Evolutionary conservation across 805 yeast species (phyloP).

Genomic region (Kuraishia molischiana): DNA sequence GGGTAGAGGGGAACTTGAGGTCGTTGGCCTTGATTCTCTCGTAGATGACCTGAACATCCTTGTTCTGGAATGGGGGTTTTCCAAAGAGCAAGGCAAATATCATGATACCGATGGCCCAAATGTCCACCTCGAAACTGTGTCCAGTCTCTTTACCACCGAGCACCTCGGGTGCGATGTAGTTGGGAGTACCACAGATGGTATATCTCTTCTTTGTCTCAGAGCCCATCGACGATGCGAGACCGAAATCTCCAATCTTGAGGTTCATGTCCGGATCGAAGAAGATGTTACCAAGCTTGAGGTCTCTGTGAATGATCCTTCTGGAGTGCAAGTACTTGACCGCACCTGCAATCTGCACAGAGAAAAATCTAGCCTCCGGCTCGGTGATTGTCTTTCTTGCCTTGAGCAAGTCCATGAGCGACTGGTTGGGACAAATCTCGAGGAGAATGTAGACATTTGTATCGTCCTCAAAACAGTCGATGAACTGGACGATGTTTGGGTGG

Average conservation of each 20-base stretch:
- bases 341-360: conserved; percentile 88
- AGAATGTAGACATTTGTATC: conserved; percentile 88
- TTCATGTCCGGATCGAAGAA: conserved; percentile 92
- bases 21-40: conserved; percentile 83
- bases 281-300: conserved; percentile 89
- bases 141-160: conserved; percentile 81
- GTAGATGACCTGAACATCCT: conserved; percentile 86
- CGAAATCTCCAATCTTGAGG: conserved; percentile 95
- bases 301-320: conserved; percentile 90
- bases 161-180: conserved; percentile 97
- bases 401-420: conserved; percentile 86
- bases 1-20: conserved; percentile 63
- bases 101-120: conserved; percentile 98
- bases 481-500: conserved; percentile 86
- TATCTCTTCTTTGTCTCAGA: conserved; percentile 65
- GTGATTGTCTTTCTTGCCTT: conserved; percentile 75
- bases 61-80: conserved; percentile 96
- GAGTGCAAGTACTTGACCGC: conserved; percentile 90
- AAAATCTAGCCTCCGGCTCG: conserved; percentile 86
- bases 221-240: conserved; percentile 91
- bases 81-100: conserved; percentile 87
- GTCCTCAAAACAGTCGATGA: conserved; percentile 95
- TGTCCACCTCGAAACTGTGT: conserved; percentile 90
- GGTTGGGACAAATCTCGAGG: conserved; percentile 91
- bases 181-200: conserved; percentile 98